These are phyloP conservation scores for Plasmodium knowlesi DNA, from an alignment of 169 alveolate species.

Conservation along the genomic window DNA sequence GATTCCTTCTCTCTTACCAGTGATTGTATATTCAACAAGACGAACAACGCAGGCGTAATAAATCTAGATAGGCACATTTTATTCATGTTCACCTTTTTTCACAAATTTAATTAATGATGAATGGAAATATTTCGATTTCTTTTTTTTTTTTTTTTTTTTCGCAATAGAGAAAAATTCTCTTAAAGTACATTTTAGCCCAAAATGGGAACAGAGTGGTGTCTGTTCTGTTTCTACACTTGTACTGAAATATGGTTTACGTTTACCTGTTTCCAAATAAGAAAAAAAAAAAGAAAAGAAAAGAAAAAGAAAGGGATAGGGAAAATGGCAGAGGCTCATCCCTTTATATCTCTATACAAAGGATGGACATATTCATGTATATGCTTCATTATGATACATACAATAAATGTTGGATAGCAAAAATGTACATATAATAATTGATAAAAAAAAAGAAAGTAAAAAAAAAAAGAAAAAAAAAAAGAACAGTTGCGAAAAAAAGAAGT, in stretches of 20 bases:
- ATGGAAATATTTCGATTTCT: background rate
- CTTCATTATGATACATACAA: background rate
- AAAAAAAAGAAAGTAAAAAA: background rate
- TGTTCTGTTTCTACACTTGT: background rate
- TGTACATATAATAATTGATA: background rate
- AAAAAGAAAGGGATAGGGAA: background rate
- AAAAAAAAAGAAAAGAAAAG: background rate
- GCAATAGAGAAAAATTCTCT: background rate
- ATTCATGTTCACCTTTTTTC: background rate
- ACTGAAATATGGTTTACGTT: background rate
- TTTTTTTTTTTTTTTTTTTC: background rate
- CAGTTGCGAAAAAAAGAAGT: background rate
- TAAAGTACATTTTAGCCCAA: background rate
- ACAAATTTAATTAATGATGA: background rate
- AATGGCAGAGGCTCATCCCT: background rate
- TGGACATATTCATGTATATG: background rate
- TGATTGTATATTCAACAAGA: background rate
- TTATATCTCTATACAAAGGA: background rate
- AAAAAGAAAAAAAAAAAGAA: background rate
- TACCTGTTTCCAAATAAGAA: background rate
- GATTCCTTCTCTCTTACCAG: background rate
- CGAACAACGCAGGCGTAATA: background rate
- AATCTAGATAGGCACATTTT: background rate
- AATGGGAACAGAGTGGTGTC: background rate
- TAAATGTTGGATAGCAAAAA: background rate